phyloP scores from a whole-genome alignment of 441 rosid species.

The Viola pubescens region DNA sequence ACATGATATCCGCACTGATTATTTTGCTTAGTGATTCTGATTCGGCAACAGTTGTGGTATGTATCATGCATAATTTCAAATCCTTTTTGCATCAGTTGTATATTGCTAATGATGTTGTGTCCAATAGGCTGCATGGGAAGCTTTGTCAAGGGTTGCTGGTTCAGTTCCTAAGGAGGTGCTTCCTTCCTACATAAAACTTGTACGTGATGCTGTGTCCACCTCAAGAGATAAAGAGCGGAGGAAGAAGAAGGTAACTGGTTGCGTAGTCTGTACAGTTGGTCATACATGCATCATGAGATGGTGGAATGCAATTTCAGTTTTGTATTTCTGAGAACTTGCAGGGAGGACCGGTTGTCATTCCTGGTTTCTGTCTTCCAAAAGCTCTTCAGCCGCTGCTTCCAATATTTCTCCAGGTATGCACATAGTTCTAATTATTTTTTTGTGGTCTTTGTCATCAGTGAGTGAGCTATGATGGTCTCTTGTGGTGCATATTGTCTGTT shows the following conservation, averaged over 20 bases:
- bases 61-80: constrained; percentile 13
- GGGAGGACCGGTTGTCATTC: constrained; percentile 91
- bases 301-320: not conserved
- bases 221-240: constrained; percentile 95
- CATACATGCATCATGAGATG: not conserved
- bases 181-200: constrained; percentile 81
- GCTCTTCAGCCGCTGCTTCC: constrained; percentile 98
- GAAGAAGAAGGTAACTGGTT: constrained; percentile 62
- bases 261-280: not conserved
- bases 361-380: constrained; percentile 94
- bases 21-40: constrained; percentile 89
- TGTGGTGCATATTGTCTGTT: not conserved
- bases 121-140: constrained; percentile 93
- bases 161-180: constrained; percentile 96
- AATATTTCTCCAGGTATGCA: constrained; percentile 76
- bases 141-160: constrained; percentile 75
- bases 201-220: constrained; percentile 95
- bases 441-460: not conserved
- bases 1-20: constrained; percentile 84
- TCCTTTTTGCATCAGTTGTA: constrained; percentile 11
- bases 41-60: constrained; percentile 75
- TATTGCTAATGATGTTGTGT: constrained; percentile 21
- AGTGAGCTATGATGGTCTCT: not conserved
- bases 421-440: constrained; percentile 7
- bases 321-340: constrained; percentile 22